A percentile compares a stretch with the other conserved stretches of the same genome.
Evolutionary conservation across 1,139 yeast species (phyloP).

Genomic region (Yamadazyma siamensis): DNA sequence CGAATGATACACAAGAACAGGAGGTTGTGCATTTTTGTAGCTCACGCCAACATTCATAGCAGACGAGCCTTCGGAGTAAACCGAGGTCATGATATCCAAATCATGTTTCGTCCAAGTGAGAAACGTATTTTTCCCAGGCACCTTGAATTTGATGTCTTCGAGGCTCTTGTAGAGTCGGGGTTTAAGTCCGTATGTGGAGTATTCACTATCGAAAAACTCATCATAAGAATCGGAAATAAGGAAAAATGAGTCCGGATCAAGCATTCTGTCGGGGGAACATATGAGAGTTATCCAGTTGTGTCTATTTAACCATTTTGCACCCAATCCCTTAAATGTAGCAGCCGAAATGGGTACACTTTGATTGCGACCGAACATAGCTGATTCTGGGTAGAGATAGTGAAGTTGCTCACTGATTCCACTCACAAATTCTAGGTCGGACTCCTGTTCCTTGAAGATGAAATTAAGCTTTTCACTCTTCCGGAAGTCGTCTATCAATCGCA

Average conservation of each 20-base stretch:
- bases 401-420: constrained; percentile 8
- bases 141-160: constrained; percentile 1
- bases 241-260: too few relatives aligned
- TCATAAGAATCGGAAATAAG: too few relatives aligned
- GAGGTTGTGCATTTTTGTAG: constrained; percentile 1
- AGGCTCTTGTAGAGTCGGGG: too few relatives aligned
- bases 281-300: too few relatives aligned
- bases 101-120: constrained; percentile 4
- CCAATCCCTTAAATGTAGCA: too few relatives aligned
- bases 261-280: too few relatives aligned
- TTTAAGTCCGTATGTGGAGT: too few relatives aligned
- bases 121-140: constrained; percentile 7
- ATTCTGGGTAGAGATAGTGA: constrained; percentile 6
- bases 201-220: too few relatives aligned
- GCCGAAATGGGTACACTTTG: too few relatives aligned
- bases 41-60: constrained; percentile 5
- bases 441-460: constrained; percentile 9
- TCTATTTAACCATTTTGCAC: constrained; percentile 8
- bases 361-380: too few relatives aligned
- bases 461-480: constrained; percentile 8
- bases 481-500: constrained; percentile 18
- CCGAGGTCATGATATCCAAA: constrained; percentile 1
- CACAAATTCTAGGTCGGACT: constrained; percentile 9
- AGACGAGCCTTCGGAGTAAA: background rate
- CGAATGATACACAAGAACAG: constrained; percentile 8